Percentiles rank a stretch among this genome's conserved stretches.
Evolutionary conservation across 345 rosid species (phyloP).

Genomic region (Salix suchowensis): DNA sequence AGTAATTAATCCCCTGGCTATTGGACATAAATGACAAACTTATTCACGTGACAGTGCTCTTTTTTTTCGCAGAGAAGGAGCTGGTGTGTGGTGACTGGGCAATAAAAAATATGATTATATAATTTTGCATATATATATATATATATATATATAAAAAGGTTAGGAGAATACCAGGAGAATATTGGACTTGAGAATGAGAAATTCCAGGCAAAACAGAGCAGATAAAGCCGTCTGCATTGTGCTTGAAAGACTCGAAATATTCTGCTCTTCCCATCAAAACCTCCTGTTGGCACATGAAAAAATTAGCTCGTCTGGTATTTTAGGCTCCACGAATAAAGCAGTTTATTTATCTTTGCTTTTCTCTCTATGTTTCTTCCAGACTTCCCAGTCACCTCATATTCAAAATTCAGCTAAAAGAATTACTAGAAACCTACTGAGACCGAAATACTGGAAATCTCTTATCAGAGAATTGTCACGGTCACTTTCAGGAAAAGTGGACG

Average conservation of each 20-base stretch:
- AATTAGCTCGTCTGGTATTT: background rate
- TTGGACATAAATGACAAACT: background rate
- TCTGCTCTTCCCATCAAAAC: conserved; percentile 92
- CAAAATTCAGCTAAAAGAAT: background rate
- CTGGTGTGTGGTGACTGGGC: background rate
- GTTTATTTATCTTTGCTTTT: background rate
- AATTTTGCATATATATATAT: background rate
- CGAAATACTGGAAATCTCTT: background rate
- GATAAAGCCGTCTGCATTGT: conserved; percentile 84
- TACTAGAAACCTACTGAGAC: background rate
- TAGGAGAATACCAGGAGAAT: conserved; percentile 66
- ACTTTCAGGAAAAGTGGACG: conserved; percentile 17
- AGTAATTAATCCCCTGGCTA: conserved; percentile 11
- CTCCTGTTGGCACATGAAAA: conserved; percentile 43
- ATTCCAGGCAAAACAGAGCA: conserved; percentile 91
- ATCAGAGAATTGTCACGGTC: conserved; percentile 5
- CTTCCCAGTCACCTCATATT: background rate
- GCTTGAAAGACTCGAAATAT: conserved; percentile 79
- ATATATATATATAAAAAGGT: background rate
- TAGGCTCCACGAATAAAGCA: background rate
- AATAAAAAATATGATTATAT: background rate
- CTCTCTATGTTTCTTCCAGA: background rate
- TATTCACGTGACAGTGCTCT: conserved; percentile 3
- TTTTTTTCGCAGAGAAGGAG: conserved; percentile 7
- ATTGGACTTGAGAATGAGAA: conserved; percentile 86